phyloP scores from a whole-genome alignment of 2,329 filamentous ascomycete species.

The Paraphaeosphaeria minitans region DNA sequence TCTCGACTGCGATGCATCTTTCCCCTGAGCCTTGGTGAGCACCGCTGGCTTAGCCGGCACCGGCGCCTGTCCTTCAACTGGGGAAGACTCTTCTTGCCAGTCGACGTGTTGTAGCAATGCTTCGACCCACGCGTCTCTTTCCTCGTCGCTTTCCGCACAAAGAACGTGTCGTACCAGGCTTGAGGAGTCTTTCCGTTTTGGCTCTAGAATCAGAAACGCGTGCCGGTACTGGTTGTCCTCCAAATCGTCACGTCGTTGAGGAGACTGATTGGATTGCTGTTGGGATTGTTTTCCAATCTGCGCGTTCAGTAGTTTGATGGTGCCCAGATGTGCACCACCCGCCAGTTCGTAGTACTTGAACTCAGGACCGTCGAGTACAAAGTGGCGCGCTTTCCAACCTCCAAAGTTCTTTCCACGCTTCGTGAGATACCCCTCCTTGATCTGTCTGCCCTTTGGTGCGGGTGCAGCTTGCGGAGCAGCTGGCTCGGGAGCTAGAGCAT shows the following conservation, averaged over 20 bases:
- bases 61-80: conserved; percentile 52
- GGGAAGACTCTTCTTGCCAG: conserved; percentile 57
- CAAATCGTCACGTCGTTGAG: conserved; percentile 71
- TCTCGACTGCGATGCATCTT: conserved; percentile 35
- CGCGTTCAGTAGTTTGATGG: conserved; percentile 87
- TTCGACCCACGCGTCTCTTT: conserved; percentile 93
- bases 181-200: conserved; percentile 91
- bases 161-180: conserved; percentile 90
- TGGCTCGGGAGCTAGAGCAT: conserved; percentile 63
- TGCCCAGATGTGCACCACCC: conserved; percentile 86
- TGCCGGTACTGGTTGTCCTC: conserved; percentile 94
- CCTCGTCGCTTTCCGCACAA: conserved; percentile 90
- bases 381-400: conserved; percentile 90
- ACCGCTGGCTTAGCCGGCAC: conserved; percentile 21
- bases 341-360: conserved; percentile 92
- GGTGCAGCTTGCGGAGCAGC: conserved; percentile 47
- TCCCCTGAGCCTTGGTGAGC: conserved; percentile 50
- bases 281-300: conserved; percentile 93
- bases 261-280: conserved; percentile 62
- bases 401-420: conserved; percentile 99
- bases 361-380: conserved; percentile 70
- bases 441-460: conserved; percentile 61
- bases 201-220: conserved; percentile 91
- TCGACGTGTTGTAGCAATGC: conserved; percentile 89
- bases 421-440: conserved; percentile 88